Conservation (phyloP, 257 asterid genomes). For the Nicotiana tabacum region DNA sequence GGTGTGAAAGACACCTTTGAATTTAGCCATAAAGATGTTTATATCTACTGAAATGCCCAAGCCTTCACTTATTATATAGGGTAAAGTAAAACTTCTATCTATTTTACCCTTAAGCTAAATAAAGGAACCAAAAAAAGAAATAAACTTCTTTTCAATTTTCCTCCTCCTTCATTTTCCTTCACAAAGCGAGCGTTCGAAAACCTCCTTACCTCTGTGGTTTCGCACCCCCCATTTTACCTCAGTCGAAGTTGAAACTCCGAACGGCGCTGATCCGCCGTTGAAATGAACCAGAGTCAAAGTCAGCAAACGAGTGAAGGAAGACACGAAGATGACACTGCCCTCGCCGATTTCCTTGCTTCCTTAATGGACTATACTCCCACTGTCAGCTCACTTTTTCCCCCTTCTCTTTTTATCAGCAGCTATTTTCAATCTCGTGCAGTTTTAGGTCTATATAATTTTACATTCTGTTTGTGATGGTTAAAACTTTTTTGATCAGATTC, state of each 20-base stretch:
- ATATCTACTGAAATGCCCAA: too few species aligned
- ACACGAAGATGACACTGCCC: conserved; percentile 79
- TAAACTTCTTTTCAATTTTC: not conserved
- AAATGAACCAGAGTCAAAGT: conserved; percentile 38
- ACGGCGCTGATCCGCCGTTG: not conserved
- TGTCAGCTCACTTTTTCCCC: conserved; percentile 19
- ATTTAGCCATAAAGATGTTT: too few species aligned
- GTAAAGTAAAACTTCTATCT: too few species aligned
- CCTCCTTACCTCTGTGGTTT: not conserved
- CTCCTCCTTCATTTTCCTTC: not conserved
- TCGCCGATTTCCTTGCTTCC: conserved; percentile 85
- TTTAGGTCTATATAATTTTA: not conserved
- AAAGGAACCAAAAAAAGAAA: too few species aligned
- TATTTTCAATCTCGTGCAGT: not conserved
- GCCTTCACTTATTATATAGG: too few species aligned
- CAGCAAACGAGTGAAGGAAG: conserved; percentile 65
- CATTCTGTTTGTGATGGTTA: not conserved
- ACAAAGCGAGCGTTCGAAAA: not conserved
- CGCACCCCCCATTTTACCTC: not conserved
- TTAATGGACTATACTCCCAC: conserved; percentile 95
- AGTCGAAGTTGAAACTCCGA: not conserved
- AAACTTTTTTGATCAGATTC: conserved; percentile 45
- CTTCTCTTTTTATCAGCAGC: too few species aligned
- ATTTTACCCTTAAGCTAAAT: too few species aligned
- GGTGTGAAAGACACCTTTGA: too few species aligned